Conservation (phyloP, 768 basidiomycete species). For the Suillus americanus region DNA sequence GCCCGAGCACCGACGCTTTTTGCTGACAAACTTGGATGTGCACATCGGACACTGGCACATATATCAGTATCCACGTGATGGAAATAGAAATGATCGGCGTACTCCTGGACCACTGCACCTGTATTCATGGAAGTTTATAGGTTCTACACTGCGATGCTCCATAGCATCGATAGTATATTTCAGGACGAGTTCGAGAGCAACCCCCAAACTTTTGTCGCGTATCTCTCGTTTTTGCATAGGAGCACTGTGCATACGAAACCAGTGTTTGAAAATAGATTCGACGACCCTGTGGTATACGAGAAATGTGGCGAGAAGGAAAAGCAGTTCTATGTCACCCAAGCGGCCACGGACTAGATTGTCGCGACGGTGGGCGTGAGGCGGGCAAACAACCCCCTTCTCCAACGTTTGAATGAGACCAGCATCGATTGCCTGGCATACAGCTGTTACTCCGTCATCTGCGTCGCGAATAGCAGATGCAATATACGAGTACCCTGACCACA, state of each 20-base stretch:
- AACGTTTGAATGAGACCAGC: neutral
- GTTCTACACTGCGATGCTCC: neutral
- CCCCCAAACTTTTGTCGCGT: neutral
- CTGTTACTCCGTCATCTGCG: neutral
- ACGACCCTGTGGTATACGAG: neutral
- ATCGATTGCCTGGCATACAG: neutral
- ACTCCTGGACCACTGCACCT: neutral
- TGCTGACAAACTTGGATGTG: neutral
- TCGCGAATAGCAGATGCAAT: neutral
- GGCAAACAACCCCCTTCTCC: neutral
- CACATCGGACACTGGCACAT: neutral
- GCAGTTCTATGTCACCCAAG: neutral
- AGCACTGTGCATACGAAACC: neutral
- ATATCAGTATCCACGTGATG: neutral
- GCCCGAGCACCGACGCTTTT: neutral
- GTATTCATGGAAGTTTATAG: neutral
- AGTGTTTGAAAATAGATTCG: neutral
- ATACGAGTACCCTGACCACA: neutral
- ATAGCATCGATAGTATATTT: neutral
- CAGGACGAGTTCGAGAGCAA: neutral
- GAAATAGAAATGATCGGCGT: neutral
- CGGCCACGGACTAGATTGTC: neutral
- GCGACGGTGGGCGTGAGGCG: neutral
- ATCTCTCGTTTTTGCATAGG: neutral
- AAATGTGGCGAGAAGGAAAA: neutral